A percentile compares a stretch with the other conserved stretches of the same genome.
Conservation (phyloP, 2,329 filamentous ascomycete genomes). For the Macrophomina pseudophaseolina region DNA sequence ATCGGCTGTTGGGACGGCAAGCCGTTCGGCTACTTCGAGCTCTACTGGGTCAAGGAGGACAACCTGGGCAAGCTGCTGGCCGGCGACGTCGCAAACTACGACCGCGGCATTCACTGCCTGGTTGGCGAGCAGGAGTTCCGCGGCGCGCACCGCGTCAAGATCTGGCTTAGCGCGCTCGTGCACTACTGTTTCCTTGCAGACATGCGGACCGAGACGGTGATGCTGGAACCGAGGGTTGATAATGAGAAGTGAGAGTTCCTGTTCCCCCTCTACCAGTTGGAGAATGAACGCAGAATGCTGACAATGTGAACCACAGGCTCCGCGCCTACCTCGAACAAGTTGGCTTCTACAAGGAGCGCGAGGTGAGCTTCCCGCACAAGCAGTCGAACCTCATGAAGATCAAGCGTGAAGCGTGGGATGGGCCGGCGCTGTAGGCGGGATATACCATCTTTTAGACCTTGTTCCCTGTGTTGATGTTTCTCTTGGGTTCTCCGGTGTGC, state of each 20-base stretch:
- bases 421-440: slow-evolving; percentile 10
- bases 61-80: slow-evolving; percentile 71
- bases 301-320: slow-evolving; percentile 55
- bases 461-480: not conserved
- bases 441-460: not conserved
- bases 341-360: slow-evolving; percentile 86
- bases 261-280: not conserved
- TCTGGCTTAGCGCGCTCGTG: slow-evolving; percentile 85
- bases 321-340: slow-evolving; percentile 71
- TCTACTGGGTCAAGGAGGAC: slow-evolving; percentile 99
- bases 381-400: slow-evolving; percentile 86
- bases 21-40: slow-evolving; percentile 95
- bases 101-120: slow-evolving; percentile 85
- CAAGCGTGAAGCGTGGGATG: slow-evolving; percentile 73
- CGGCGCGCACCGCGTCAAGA: slow-evolving; percentile 73
- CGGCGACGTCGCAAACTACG: slow-evolving; percentile 74
- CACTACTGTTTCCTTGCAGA: slow-evolving; percentile 84
- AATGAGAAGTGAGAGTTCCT: slow-evolving; percentile 75
- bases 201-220: slow-evolving; percentile 78
- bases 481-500: not conserved
- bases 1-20: slow-evolving; percentile 94
- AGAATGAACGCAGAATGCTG: not conserved
- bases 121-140: slow-evolving; percentile 92
- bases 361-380: slow-evolving; percentile 89
- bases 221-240: slow-evolving; percentile 88